phyloP scores from a whole-genome alignment of 2,329 filamentous ascomycete genomes.

The Alternaria infectoria region DNA sequence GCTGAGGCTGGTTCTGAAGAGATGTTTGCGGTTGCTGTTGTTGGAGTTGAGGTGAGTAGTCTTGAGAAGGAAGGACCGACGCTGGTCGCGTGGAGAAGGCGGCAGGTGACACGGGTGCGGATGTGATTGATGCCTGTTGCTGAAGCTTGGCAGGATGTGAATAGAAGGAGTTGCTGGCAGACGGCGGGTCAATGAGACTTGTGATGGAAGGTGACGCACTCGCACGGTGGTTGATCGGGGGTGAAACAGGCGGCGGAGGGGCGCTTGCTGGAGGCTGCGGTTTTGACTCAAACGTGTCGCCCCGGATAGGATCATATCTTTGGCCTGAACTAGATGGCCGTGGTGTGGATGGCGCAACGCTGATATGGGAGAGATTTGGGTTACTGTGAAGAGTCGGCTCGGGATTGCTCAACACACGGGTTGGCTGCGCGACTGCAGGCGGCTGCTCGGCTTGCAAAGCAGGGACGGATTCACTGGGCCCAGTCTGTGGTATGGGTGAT shows the following conservation, averaged over 20 bases:
- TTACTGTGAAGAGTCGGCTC: constrained; percentile 47
- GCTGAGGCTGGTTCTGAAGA: constrained; percentile 8
- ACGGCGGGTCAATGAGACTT: constrained; percentile 80
- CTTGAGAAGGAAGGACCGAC: constrained; percentile 38
- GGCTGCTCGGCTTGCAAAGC: constrained; percentile 36
- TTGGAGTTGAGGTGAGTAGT: constrained; percentile 27
- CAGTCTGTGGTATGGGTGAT: constrained; percentile 37
- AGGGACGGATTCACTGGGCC: constrained; percentile 33
- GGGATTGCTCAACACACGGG: constrained; percentile 49
- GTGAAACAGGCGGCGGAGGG: constrained; percentile 55
- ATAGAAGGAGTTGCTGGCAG: constrained; percentile 47
- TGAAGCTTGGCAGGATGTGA: constrained; percentile 41
- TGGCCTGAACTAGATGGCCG: constrained; percentile 72
- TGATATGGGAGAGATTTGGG: constrained; percentile 45
- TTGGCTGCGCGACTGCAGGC: constrained; percentile 31
- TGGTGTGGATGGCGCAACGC: constrained; percentile 57
- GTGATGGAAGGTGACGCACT: constrained; percentile 91
- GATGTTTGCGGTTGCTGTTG: constrained; percentile 20
- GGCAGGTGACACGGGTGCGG: constrained; percentile 49
- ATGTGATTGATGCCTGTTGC: constrained; percentile 47
- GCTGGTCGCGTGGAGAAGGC: constrained; percentile 35
- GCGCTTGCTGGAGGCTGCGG: constrained; percentile 53
- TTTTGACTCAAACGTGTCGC: constrained; percentile 56
- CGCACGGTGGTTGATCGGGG: constrained; percentile 71
- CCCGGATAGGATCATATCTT: constrained; percentile 88